Evolutionary conservation across 1,284 basidiomycete species (phyloP).

Genomic region (Apiotrichum laibachii): DNA sequence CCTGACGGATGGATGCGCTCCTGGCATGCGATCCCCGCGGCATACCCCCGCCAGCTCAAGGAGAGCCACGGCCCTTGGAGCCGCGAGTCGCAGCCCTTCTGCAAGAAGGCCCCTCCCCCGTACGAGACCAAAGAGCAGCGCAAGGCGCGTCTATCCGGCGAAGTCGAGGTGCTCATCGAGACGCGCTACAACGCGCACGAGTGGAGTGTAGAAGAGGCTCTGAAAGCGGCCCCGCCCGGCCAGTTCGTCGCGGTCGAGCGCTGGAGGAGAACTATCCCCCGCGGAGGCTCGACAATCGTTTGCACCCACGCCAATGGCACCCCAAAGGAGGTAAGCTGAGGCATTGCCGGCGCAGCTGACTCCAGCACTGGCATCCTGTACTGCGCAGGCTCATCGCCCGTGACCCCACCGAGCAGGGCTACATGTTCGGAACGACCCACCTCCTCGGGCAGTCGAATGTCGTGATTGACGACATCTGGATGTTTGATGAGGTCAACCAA

Average conservation of each 20-base stretch:
- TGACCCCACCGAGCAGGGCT: background rate
- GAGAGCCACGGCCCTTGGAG: background rate
- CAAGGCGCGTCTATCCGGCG: conserved; percentile 30
- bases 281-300: conserved; percentile 14
- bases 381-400: conserved; percentile 54
- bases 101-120: background rate
- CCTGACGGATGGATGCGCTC: conserved; percentile 15
- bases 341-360: conserved; percentile 4
- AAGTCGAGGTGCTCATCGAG: conserved; percentile 7
- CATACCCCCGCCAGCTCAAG: background rate
- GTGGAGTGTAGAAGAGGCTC: conserved; percentile 11
- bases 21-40: conserved; percentile 4
- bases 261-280: conserved; percentile 10
- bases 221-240: conserved; percentile 7
- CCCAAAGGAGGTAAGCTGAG: conserved; percentile 11
- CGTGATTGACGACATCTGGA: conserved; percentile 70
- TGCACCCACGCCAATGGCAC: conserved; percentile 21
- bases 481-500: conserved; percentile 71
- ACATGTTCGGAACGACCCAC: conserved; percentile 7
- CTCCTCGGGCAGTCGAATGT: background rate
- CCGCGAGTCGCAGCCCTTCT: conserved; percentile 5
- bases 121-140: conserved; percentile 32
- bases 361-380: conserved; percentile 60
- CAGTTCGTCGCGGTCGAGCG: conserved; percentile 20
- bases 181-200: conserved; percentile 15